Percentiles rank a stretch among this genome's conserved stretches.
phyloP scores from a whole-genome alignment of 345 rosid species.

The Camelina sativa region DNA sequence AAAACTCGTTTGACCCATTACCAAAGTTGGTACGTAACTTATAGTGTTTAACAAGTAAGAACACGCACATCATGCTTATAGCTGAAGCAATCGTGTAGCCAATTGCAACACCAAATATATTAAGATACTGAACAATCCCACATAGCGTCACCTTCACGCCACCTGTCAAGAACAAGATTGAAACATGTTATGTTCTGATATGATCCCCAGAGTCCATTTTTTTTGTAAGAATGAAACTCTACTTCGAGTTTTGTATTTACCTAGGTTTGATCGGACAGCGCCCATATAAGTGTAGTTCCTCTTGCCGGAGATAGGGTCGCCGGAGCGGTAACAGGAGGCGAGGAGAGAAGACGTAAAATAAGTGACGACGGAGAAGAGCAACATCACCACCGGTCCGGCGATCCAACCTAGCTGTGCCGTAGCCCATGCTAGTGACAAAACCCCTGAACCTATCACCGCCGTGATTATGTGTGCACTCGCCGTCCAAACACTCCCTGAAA shows the following conservation, averaged over 20 bases:
- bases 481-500: conserved; percentile 46
- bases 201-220: not conserved
- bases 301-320: conserved; percentile 50
- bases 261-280: conserved; percentile 52
- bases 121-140: conserved; percentile 48
- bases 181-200: conserved; percentile 14
- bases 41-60: conserved; percentile 2
- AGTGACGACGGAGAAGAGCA: conserved; percentile 53
- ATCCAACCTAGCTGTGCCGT: conserved; percentile 67
- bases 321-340: conserved; percentile 50
- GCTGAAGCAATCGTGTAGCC: conserved; percentile 64
- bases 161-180: conserved; percentile 29
- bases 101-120: conserved; percentile 50
- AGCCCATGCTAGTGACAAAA: conserved; percentile 65
- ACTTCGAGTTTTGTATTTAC: conserved; percentile 14
- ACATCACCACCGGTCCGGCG: conserved; percentile 53
- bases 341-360: conserved; percentile 52
- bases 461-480: conserved; percentile 66
- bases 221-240: not conserved
- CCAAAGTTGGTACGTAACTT: not conserved
- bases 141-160: conserved; percentile 47
- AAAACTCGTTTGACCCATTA: conserved; percentile 4
- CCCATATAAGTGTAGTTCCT: conserved; percentile 54
- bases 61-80: conserved; percentile 53
- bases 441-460: conserved; percentile 69